Evolutionary conservation across 257 asterid species (phyloP).

Genomic region (Orobanche coerulescens): DNA sequence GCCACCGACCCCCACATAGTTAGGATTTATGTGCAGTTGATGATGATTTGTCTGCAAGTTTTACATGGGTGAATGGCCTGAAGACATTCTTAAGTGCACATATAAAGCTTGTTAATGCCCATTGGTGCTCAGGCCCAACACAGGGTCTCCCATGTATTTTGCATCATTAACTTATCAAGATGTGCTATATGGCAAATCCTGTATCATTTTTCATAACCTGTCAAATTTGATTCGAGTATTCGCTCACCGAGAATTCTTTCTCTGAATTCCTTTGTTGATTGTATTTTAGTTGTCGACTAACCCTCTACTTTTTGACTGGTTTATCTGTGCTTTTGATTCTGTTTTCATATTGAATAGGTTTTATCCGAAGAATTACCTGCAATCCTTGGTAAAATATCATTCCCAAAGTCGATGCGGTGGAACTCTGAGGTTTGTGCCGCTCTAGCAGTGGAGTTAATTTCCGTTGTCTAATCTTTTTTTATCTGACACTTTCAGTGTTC

Average conservation of each 20-base stretch:
- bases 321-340: constrained; percentile 15
- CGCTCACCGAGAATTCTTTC: constrained; percentile 1
- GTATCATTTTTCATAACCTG: not conserved
- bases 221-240: constrained; percentile 3
- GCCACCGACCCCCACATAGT: too few relatives aligned
- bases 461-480: not conserved
- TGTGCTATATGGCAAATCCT: constrained; percentile 7
- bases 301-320: not conserved
- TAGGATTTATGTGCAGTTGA: too few relatives aligned
- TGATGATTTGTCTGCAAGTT: constrained; percentile 16
- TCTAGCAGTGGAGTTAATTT: constrained; percentile 9
- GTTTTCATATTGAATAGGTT: constrained; percentile 47
- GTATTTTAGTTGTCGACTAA: not conserved
- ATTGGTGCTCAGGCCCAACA: not conserved
- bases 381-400: constrained; percentile 60
- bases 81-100: constrained; percentile 5
- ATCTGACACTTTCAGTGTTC: constrained; percentile 1
- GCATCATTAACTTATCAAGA: not conserved
- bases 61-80: not conserved
- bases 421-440: constrained; percentile 73
- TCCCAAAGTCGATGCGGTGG: constrained; percentile 98
- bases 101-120: not conserved
- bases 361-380: constrained; percentile 75
- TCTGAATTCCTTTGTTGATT: not conserved
- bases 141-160: not conserved